Base-by-base conservation (phyloP, 2,329 filamentous ascomycete species). In the Nakataea oryzae region DNA sequence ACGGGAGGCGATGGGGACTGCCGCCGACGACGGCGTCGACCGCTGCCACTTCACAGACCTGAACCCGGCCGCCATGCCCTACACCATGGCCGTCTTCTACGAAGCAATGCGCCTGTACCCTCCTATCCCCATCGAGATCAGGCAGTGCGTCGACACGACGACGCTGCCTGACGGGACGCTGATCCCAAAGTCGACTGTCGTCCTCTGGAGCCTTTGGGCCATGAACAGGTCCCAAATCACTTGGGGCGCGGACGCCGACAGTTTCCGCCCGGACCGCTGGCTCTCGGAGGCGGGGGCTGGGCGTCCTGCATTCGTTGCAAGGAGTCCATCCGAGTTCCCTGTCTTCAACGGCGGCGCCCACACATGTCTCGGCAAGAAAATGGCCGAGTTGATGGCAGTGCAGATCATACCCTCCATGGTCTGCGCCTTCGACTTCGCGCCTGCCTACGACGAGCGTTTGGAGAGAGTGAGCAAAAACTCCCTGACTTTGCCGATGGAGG, bases 291-390 rank as follows among this genome's bases (percentile, higher is more conserved):
- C 41, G 21, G 41, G 14, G 14, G 55, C 57, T 26, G 54, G 47
- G 21, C 26, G 13, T 17, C 11, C 21, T n/a, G 47, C 27, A 30
- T 14, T 24, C 30, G 47, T 7, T 14, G 21, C 7, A 34, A 81
- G 78, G 63, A 76, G 76, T 61, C 75, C 81, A 2, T 78, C 77
- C 21, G 85, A 86, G 70, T 88, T 81, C 65, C 84, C 82, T 1
- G 85, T 87, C 3, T 88, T 88, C 70, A 86, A 87, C 66, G 85
- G 84, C 24, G 85, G 85, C 0, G 74, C 82, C n/a, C 75, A 85
- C 50, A 77, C 77, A 3, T 88, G 85, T 64, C 71, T 88, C 47
- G 85, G 85, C 3, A 85, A 83, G 74, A 82, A 79, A 67, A 87
- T 87, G 85, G 85, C 86, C 3, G 84, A 87, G 71, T 66, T 79